These are phyloP conservation scores for Geotrichum macrosporum DNA, from an alignment of 1,139 yeast genomes.

Conservation along the genomic window DNA sequence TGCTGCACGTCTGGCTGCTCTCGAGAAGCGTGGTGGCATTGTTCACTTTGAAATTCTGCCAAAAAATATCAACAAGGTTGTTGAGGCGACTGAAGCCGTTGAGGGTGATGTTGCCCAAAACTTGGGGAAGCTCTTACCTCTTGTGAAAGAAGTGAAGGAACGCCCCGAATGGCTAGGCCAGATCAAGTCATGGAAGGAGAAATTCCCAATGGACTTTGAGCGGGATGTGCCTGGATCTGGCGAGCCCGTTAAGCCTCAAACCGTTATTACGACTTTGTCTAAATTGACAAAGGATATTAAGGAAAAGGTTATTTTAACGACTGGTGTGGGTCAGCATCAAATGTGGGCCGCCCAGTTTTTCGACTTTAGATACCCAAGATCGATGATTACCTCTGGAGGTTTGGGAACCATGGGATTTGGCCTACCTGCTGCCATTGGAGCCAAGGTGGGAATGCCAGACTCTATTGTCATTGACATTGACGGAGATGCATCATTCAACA, in stretches of 20 bases:
- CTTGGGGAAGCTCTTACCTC: conserved; percentile 66
- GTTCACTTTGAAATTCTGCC: conserved; percentile 94
- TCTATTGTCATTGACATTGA: conserved; percentile 94
- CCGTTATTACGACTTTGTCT: conserved; percentile 74
- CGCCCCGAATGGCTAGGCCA: conserved; percentile 78
- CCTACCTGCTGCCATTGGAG: conserved; percentile 96
- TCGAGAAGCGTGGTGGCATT: conserved; percentile 89
- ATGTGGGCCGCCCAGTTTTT: conserved; percentile 99
- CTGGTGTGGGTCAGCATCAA: conserved; percentile 99
- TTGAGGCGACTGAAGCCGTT: conserved; percentile 92
- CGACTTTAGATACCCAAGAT: conserved; percentile 86
- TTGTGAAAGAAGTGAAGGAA: conserved; percentile 54
- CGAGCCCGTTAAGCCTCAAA: conserved; percentile 86
- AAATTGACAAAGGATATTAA: conserved; percentile 59
- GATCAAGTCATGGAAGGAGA: conserved; percentile 75
- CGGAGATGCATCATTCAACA: conserved; percentile 97
- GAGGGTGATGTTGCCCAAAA: conserved; percentile 92
- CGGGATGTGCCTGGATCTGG: conserved; percentile 52
- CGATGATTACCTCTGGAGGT: conserved; percentile 96
- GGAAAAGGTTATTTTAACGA: conserved; percentile 78
- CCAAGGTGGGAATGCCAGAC: conserved; percentile 93
- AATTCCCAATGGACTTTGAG: conserved; percentile 81
- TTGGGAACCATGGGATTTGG: conserved; percentile 99
- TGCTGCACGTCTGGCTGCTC: conserved; percentile 81
- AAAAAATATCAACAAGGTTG: conserved; percentile 95